A percentile compares a stretch with the other conserved stretches of the same genome.
Evolutionary conservation across 139 green algal species (phyloP).

Genomic region (Edaphochlamys debaryana): DNA sequence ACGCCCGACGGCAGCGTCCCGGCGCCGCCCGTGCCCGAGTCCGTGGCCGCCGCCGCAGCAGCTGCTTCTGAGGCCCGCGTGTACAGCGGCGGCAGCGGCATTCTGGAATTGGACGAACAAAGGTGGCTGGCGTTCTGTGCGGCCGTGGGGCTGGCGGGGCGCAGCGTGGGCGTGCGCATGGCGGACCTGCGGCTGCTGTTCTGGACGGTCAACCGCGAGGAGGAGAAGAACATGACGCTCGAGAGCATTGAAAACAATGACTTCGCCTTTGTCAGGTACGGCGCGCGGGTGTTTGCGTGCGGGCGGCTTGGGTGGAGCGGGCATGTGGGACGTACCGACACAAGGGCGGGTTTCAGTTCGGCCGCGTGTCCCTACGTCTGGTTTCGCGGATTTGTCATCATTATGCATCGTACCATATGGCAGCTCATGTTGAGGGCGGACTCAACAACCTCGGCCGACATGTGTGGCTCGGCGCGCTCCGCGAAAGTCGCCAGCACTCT

Average conservation of each 20-base stretch:
- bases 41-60: background rate
- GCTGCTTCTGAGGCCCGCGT: conserved; percentile 1
- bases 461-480: too few species aligned
- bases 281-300: background rate
- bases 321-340: too few species aligned
- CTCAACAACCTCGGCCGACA: too few species aligned
- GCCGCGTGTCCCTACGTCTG: too few species aligned
- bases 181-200: conserved; percentile 8
- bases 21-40: background rate
- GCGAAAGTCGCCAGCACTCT: too few species aligned
- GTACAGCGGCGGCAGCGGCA: background rate
- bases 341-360: too few species aligned
- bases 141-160: background rate
- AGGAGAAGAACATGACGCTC: conserved; percentile 30
- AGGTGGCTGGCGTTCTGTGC: conserved; percentile 21
- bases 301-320: too few species aligned
- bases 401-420: too few species aligned
- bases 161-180: background rate
- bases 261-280: conserved; percentile 45
- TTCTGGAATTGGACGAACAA: conserved; percentile 23
- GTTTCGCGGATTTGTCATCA: too few species aligned
- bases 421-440: too few species aligned
- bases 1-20: too few species aligned
- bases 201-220: conserved; percentile 27
- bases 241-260: conserved; percentile 53